Percentiles rank a stretch among this genome's conserved stretches.
phyloP scores from a whole-genome alignment of 2,329 filamentous ascomycete genomes.

The Penicillium sp. region DNA sequence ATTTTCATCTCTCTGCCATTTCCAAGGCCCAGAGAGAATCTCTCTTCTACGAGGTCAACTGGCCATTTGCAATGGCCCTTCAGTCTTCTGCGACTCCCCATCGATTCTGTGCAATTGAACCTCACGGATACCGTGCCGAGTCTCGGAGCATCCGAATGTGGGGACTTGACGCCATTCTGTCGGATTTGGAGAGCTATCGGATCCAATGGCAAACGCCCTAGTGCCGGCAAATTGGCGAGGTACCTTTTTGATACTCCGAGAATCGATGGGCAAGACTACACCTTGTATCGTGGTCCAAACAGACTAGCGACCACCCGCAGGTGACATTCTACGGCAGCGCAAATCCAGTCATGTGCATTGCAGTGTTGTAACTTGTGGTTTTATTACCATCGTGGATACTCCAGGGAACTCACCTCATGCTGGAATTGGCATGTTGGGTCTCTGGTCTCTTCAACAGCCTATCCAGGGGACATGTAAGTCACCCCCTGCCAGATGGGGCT shows the following conservation, averaged over 20 bases:
- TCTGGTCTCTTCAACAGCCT: neutral
- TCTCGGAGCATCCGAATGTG: conserved; percentile 11
- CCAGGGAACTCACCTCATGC: neutral
- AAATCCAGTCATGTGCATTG: neutral
- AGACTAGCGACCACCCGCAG: conserved; percentile 8
- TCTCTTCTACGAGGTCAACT: too few species aligned
- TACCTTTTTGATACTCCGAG: neutral
- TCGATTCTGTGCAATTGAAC: neutral
- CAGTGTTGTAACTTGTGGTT: too few species aligned
- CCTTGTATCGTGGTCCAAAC: neutral
- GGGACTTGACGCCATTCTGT: conserved; percentile 28
- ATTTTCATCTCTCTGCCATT: neutral
- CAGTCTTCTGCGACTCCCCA: neutral
- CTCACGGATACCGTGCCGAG: conserved; percentile 10
- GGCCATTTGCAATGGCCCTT: too few species aligned
- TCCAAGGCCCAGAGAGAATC: neutral
- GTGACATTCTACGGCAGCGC: neutral
- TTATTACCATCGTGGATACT: neutral
- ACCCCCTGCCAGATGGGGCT: neutral
- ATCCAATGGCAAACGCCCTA: neutral
- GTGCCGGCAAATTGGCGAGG: conserved; percentile 6
- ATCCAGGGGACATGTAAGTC: neutral
- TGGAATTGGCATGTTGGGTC: neutral
- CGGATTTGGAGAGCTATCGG: conserved; percentile 16
- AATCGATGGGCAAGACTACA: neutral